Base-by-base conservation (phyloP, 1,139 yeast genomes). In the Yamadazyma taylorii region DNA sequence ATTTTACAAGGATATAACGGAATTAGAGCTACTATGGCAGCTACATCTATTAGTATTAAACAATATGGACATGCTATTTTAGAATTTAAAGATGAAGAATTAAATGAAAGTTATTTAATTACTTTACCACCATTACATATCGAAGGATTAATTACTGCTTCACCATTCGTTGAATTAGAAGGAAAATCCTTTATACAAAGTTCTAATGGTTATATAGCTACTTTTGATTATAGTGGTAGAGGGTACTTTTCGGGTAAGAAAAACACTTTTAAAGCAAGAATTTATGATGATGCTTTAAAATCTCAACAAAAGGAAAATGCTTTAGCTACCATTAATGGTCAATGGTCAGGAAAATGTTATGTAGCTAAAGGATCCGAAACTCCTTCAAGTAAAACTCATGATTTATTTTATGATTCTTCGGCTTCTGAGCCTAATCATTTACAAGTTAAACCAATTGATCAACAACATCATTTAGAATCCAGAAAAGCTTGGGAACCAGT, bases 161-260 rank as follows among this genome's bases (percentile, higher is more conserved):
- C 94, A 3, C 97, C 97, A 23, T 89, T 82, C 62, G 90, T 85
- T 29, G 95, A 86, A 60, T 74, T 92, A 46, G 97, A 90, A 57
- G 95, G 95, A 41, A 80, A 80, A 47, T 78, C 95, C 15, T 80
- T 69, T 56, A 87, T 92, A 53, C 95, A 86, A 61, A 73, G 89
- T 26, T 81, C 95, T 5, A 73, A 78, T 36, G 97, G 97, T 8
- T 84, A 79, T 62, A 61, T 75, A 46, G 78, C 94, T 15, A 74
- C 76, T 17, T 69, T 92, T 47, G 96, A 87, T 52, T 92, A 78
- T 63, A 73, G 86, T 31, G 98, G 98, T 25, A 81, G 92, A 60
- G 98, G 98, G 19, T 92, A 89, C 69, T 87, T 92, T 56, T 76
- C 89, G n/a, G 98, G 98, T 48, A 90, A 89, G 72, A 90, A 89